phyloP scores from a whole-genome alignment of 2,329 filamentous ascomycete species.

The Magnaporthiopsis poae region DNA sequence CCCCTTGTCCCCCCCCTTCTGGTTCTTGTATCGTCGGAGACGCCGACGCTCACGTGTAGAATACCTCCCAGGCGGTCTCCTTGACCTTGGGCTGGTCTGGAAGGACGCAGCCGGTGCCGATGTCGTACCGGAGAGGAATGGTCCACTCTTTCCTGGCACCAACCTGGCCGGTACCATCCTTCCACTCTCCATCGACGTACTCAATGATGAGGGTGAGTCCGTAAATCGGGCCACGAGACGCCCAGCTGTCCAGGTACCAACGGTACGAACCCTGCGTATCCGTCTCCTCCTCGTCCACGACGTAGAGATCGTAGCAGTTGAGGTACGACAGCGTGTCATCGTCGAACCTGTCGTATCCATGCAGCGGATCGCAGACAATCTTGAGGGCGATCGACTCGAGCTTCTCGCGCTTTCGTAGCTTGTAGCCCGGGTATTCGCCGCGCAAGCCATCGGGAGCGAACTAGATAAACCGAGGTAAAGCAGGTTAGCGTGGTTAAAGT shows the following conservation, averaged over 20 bases:
- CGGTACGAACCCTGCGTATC: background rate
- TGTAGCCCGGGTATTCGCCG: background rate
- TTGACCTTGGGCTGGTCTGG: background rate
- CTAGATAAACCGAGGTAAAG: background rate
- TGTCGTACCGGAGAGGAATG: conserved; percentile 3
- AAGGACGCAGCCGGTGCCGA: conserved; percentile 1
- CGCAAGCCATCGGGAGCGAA: background rate
- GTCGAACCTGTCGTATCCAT: background rate
- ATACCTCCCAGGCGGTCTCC: background rate
- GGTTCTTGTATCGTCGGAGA: too few species aligned
- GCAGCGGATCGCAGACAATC: conserved; percentile 44
- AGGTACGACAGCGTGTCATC: background rate
- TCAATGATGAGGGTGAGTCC: background rate
- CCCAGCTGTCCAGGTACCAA: background rate
- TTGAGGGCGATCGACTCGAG: conserved; percentile 70
- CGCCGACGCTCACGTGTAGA: background rate
- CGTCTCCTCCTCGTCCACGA: background rate
- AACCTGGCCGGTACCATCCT: background rate
- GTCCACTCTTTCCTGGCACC: background rate
- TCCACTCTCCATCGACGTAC: background rate
- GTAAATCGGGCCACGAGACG: background rate
- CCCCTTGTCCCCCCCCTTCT: too few species aligned
- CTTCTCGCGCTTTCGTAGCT: conserved; percentile 56
- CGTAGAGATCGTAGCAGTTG: conserved; percentile 4
- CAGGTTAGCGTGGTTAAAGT: too few species aligned